Conservation (phyloP, 768 basidiomycete species). For the Dioszegia crocea region DNA sequence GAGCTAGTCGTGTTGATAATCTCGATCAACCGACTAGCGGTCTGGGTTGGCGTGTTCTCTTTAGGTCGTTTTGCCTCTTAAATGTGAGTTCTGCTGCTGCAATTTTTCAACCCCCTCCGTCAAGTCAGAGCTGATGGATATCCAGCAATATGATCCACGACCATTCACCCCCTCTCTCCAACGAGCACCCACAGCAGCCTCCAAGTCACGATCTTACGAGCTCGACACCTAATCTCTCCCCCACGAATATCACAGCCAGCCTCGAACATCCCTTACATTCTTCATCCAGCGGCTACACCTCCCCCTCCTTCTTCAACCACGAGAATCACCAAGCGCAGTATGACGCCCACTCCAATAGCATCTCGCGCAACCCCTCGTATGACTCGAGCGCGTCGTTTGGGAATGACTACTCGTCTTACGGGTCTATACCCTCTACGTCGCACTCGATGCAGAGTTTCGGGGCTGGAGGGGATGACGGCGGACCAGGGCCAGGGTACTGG, state of each 20-base stretch:
- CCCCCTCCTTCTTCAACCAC: slow-evolving; percentile 13
- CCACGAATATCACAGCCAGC: background rate
- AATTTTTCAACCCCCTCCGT: too few species aligned
- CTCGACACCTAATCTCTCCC: background rate
- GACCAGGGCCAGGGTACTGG: too few species aligned
- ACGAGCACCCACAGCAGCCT: background rate
- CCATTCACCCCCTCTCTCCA: background rate
- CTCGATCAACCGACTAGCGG: too few species aligned
- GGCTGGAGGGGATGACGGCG: background rate
- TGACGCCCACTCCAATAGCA: background rate
- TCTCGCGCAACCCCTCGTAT: slow-evolving; percentile 1
- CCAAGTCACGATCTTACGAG: background rate
- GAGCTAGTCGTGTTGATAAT: too few species aligned
- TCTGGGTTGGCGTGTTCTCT: too few species aligned
- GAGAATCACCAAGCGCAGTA: slow-evolving; percentile 4
- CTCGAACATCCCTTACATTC: background rate
- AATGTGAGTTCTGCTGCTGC: too few species aligned
- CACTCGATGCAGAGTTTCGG: slow-evolving; percentile 1
- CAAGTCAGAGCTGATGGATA: too few species aligned
- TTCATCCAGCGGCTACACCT: background rate
- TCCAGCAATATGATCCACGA: background rate
- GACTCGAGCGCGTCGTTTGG: background rate
- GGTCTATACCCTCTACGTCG: slow-evolving; percentile 3
- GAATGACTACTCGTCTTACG: background rate
- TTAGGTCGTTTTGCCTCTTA: too few species aligned